phyloP scores from a whole-genome alignment of 805 yeast species.

The Candida pseudoglaebosa region DNA sequence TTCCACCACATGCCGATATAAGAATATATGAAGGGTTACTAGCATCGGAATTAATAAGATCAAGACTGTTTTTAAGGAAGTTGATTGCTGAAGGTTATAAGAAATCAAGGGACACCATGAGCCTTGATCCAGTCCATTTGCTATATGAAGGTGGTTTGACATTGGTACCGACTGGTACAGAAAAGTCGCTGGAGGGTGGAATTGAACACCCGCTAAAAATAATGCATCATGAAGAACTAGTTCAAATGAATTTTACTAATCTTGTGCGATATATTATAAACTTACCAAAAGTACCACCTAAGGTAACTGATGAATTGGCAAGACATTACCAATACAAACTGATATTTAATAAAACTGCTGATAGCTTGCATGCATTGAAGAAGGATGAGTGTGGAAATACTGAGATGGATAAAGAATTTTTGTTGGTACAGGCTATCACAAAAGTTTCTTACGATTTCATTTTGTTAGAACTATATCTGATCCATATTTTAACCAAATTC shows the following conservation, averaged over 20 bases:
- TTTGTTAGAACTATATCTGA: constrained; percentile 35
- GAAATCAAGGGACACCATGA: constrained; percentile 4
- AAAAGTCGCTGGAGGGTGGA: neutral
- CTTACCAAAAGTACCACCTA: constrained; percentile 22
- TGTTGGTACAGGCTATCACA: constrained; percentile 27
- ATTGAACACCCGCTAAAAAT: constrained; percentile 4
- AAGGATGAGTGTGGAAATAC: constrained; percentile 22
- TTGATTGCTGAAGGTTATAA: constrained; percentile 14
- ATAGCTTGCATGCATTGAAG: constrained; percentile 21
- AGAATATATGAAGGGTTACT: constrained; percentile 27
- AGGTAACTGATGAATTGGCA: constrained; percentile 17
- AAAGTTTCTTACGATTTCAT: constrained; percentile 37
- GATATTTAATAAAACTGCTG: constrained; percentile 23
- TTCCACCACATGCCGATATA: constrained; percentile 15
- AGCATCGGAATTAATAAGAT: constrained; percentile 24
- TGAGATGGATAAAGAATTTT: constrained; percentile 12
- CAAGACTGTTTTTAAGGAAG: constrained; percentile 24
- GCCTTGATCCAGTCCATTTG: neutral
- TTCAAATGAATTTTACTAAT: constrained; percentile 35
- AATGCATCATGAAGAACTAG: constrained; percentile 28
- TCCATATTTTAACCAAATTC: constrained; percentile 33
- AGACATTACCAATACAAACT: constrained; percentile 27
- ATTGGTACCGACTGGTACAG: neutral
- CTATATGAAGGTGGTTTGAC: neutral
- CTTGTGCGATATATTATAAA: constrained; percentile 31